Base-by-base conservation (phyloP, 1,284 basidiomycete genomes). In the Heterobasidion parviporum region DNA sequence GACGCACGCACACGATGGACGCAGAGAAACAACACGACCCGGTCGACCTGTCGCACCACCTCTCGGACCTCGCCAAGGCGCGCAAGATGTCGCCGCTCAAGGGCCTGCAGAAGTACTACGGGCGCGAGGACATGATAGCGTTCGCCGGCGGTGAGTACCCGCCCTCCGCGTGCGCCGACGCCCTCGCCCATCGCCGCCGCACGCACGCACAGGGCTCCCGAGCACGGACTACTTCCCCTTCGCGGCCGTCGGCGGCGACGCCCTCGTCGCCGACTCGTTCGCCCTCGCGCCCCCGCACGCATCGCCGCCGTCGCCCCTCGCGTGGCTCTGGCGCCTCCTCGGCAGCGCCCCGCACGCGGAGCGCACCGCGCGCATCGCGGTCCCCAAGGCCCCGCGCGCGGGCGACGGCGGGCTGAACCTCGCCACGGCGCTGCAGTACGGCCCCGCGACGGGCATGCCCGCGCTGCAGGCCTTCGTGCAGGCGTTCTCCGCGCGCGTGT, bases 391-490 rank as follows among this genome's bases (percentile, higher is more conserved):
- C 61, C 65, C 78, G 61, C 67, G 65, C 57, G 61, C 69, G 12
- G 64, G 73, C 7, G 75, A 74, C 7, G 79, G 80, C 32, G 67
- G 55, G 16, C 52, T 92, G 44, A 85, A 87, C 65, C 74, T 94
- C 6, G 75, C 83, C 0, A 74, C 72, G 8, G 78, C 83, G 14
- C 74, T 94, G 34, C 92, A 94, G 68, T 94, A 93, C 63, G 79
- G 83, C n/a, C 70, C 76, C 35, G 79, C 83, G 0, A 72, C 69
- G 5, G 87, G 85, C 8, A 60, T 82, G 18, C 72, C 76, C 0
- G 72, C 77, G 53, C 73, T 87, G 2, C 74, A 78, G 58, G 65
- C 70, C 16, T 77, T 87, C 60, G 67, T 85, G 52, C 68, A 78
- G 51, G 77, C 85, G 45, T 87, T 91, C 63, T 78, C 81, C 3